phyloP scores from a whole-genome alignment of 163 green algal species.

The Scenedesmus sp. region DNA sequence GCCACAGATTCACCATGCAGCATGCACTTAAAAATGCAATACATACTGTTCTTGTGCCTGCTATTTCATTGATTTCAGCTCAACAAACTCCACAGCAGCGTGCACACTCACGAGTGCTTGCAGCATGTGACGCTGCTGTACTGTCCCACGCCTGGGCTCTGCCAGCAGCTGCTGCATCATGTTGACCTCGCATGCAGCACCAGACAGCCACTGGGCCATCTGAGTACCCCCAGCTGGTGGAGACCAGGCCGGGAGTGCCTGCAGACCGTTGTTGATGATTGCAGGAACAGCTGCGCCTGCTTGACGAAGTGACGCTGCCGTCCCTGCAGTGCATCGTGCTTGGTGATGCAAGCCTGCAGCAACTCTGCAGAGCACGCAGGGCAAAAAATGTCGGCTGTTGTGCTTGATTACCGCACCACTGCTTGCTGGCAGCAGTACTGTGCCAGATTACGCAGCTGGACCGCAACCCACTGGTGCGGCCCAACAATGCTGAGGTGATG shows the following conservation, averaged over 20 bases:
- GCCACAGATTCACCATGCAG: too few species aligned
- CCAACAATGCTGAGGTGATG: too few species aligned
- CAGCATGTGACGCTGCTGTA: constrained; percentile 33
- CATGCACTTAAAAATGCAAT: too few species aligned
- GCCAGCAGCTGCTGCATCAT: constrained; percentile 28
- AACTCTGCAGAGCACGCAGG: constrained; percentile 7
- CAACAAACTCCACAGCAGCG: background rate
- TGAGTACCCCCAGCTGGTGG: background rate
- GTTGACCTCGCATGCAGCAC: constrained; percentile 23
- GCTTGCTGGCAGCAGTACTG: too few species aligned
- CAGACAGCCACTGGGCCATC: background rate
- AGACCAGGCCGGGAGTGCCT: background rate
- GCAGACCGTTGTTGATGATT: background rate
- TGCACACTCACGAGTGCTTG: constrained; percentile 32
- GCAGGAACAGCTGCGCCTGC: background rate
- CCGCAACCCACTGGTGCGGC: background rate
- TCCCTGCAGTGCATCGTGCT: background rate
- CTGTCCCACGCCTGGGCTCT: background rate
- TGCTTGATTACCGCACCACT: background rate
- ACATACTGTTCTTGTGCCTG: too few species aligned
- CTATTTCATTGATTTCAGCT: too few species aligned
- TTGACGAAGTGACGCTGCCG: background rate
- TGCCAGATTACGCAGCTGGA: background rate
- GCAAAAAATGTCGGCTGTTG: background rate
- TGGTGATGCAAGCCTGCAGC: background rate